Percentiles rank a stretch among this genome's conserved stretches.
phyloP scores from a whole-genome alignment of 768 basidiomycete species.

The Steccherinum ochraceum region DNA sequence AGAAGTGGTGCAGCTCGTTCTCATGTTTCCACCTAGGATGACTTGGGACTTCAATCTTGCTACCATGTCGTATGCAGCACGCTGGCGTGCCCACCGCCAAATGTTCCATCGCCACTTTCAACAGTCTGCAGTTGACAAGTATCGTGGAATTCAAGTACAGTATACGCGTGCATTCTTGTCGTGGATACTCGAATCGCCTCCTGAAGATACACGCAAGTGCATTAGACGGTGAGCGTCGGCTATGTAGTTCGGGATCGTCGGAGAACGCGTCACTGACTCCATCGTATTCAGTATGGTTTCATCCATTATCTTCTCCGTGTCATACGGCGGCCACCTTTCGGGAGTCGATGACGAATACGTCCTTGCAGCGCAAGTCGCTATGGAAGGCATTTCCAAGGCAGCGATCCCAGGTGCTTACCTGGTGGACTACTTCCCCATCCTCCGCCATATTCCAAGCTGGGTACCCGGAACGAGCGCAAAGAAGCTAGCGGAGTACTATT shows the following conservation, averaged over 20 bases:
- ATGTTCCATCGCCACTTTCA: constrained; percentile 16
- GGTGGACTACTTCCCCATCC: neutral
- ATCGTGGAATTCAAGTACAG: constrained; percentile 4
- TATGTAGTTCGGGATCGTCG: neutral
- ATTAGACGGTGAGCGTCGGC: neutral
- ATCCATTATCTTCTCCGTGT: neutral
- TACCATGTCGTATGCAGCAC: constrained; percentile 9
- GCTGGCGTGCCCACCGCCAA: constrained; percentile 14
- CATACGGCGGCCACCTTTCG: neutral
- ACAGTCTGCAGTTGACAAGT: neutral
- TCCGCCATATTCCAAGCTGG: neutral
- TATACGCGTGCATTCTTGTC: constrained; percentile 8
- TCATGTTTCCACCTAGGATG: neutral
- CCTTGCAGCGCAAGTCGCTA: constrained; percentile 29
- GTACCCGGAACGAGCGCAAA: neutral
- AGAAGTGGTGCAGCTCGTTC: neutral
- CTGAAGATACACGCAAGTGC: constrained; percentile 4
- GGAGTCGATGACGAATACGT: constrained; percentile 34
- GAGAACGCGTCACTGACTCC: neutral
- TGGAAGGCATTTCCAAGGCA: constrained; percentile 16
- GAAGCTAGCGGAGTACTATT: neutral
- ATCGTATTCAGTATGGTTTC: neutral
- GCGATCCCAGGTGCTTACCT: neutral
- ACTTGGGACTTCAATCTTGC: constrained; percentile 7
- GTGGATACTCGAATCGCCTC: neutral